A percentile compares a stretch with the other conserved stretches of the same genome.
Conservation (phyloP, 495 filamentous ascomycete genomes). For the Talaromyces stipitatus region DNA sequence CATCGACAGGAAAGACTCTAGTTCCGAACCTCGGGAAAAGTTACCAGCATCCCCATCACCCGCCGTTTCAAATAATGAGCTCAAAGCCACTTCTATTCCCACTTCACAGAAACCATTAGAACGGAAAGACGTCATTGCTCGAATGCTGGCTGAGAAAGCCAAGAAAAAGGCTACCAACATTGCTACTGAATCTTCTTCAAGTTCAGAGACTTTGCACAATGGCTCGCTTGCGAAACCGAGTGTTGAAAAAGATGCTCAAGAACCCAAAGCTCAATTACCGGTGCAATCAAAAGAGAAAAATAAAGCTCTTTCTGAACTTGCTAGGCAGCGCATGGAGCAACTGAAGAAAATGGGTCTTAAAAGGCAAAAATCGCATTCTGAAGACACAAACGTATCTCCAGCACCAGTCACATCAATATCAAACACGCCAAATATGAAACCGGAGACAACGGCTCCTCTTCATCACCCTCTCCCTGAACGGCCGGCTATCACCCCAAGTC, state of each 20-base stretch:
- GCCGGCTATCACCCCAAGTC: conserved; percentile 18
- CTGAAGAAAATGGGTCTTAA: conserved; percentile 38
- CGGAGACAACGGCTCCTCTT: conserved; percentile 4
- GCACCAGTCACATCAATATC: neutral
- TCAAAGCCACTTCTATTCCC: neutral
- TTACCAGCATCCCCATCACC: conserved; percentile 1
- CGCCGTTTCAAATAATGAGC: neutral
- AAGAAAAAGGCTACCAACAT: conserved; percentile 13
- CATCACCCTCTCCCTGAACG: conserved; percentile 39
- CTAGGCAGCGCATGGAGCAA: conserved; percentile 43
- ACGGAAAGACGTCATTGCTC: conserved; percentile 69
- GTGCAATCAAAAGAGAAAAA: conserved; percentile 38
- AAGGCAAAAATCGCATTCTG: conserved; percentile 17
- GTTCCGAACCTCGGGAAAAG: neutral
- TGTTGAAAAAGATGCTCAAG: conserved; percentile 15
- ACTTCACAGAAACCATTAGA: conserved; percentile 46
- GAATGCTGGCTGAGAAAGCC: conserved; percentile 57
- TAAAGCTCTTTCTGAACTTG: conserved; percentile 48
- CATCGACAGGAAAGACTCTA: conserved; percentile 3
- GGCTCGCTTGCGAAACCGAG: conserved; percentile 9
- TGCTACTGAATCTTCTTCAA: neutral
- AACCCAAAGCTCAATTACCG: conserved; percentile 10
- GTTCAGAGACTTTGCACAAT: conserved; percentile 27
- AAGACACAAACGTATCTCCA: neutral
- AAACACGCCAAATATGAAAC: neutral